These are phyloP conservation scores for Gossypium ekmanianum DNA, from an alignment of 345 rosid genomes.

Conservation along the genomic window DNA sequence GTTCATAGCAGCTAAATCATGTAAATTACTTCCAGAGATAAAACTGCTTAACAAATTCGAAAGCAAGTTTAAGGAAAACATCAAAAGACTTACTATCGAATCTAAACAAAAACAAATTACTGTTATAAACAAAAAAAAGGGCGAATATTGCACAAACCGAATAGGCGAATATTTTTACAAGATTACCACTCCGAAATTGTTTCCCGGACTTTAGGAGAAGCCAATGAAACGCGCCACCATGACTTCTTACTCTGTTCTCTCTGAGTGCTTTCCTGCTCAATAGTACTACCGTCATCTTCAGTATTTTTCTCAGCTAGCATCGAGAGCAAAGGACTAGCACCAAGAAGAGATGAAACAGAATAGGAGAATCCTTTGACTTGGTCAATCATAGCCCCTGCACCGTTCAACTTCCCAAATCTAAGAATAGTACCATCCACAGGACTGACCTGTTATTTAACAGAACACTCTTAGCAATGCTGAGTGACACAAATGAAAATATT, in stretches of 20 bases:
- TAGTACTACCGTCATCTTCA: slow-evolving; percentile 21
- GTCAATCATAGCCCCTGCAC: slow-evolving; percentile 79
- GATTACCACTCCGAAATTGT: slow-evolving; percentile 47
- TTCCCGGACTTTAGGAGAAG: slow-evolving; percentile 72
- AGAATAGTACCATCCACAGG: slow-evolving; percentile 90
- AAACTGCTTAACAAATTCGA: not conserved
- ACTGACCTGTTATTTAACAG: slow-evolving; percentile 54
- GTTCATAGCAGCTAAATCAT: slow-evolving; percentile 3
- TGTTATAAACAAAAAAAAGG: not conserved
- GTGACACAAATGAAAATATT: slow-evolving; percentile 12
- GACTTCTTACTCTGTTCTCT: slow-evolving; percentile 55
- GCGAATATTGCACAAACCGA: not conserved
- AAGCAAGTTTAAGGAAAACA: not conserved
- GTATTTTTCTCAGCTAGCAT: slow-evolving; percentile 43
- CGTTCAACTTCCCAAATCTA: slow-evolving; percentile 80
- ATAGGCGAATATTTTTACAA: not conserved
- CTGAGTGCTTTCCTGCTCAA: slow-evolving; percentile 31
- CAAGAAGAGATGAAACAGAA: slow-evolving; percentile 83
- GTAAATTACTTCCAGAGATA: not conserved
- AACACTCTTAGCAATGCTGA: slow-evolving; percentile 21
- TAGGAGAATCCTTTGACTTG: slow-evolving; percentile 96
- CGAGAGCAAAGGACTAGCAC: slow-evolving; percentile 65
- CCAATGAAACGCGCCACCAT: slow-evolving; percentile 77
- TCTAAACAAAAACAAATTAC: not conserved
- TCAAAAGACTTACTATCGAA: not conserved